phyloP scores from a whole-genome alignment of 208 protist species.

The Leptomonas pyrrhocoris region DNA sequence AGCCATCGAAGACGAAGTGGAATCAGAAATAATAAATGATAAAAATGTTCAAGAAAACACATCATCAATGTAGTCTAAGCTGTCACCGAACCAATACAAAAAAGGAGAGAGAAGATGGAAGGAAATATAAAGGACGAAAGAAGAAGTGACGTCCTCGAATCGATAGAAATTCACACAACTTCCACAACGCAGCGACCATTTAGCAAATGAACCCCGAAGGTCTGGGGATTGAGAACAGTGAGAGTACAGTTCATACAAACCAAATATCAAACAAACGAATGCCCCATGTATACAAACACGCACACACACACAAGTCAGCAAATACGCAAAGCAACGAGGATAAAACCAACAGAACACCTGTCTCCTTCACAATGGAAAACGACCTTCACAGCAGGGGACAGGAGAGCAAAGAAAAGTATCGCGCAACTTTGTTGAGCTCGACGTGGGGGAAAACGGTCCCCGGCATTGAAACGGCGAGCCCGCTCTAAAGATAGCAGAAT shows the following conservation, averaged over 20 bases:
- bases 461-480: not conserved
- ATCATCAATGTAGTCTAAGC: constrained; percentile 9
- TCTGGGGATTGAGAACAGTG: no score
- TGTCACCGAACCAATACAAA: not conserved
- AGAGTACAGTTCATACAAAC: no score
- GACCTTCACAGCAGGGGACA: no score
- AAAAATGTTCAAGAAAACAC: not conserved
- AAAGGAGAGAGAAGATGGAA: constrained; percentile 12
- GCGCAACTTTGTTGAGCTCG: no score
- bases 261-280: no score
- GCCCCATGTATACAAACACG: no score
- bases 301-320: not conserved
- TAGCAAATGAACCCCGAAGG: not conserved
- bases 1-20: not conserved
- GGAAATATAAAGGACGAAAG: constrained; percentile 22
- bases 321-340: not conserved
- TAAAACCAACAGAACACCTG: not conserved
- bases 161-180: not conserved
- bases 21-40: not conserved
- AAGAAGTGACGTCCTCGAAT: not conserved
- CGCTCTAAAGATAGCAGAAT: not conserved
- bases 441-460: no score
- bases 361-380: no score
- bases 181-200: no score
- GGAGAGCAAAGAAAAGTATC: no score